Percentiles rank a stretch among this genome's conserved stretches.
These are phyloP conservation scores for Lathyrus tuberosus DNA, from an alignment of 306 rosid species.

Conservation along the genomic window DNA sequence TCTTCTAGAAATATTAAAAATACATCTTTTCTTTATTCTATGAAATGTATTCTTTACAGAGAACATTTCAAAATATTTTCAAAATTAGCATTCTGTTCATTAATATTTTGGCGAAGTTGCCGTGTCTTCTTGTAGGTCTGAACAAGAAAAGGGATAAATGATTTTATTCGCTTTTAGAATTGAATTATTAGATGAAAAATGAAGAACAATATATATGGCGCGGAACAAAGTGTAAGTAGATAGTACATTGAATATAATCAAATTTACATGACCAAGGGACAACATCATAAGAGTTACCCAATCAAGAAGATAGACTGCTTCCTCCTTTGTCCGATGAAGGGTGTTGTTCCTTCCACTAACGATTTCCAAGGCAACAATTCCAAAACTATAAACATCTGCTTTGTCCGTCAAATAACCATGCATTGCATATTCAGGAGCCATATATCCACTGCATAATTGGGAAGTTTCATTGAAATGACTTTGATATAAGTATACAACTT, in stretches of 20 bases:
- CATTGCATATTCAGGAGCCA: constrained; percentile 70
- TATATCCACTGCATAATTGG: constrained; percentile 39
- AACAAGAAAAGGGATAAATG: not conserved
- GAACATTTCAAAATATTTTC: not conserved
- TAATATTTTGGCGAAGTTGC: too few relatives aligned
- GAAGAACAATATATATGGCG: not conserved
- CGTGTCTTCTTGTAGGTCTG: too few relatives aligned
- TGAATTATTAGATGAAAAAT: not conserved
- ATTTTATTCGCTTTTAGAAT: not conserved
- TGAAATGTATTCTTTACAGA: not conserved
- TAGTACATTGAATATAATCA: not conserved
- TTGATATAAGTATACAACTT: constrained; percentile 16
- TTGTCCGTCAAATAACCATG: constrained; percentile 71
- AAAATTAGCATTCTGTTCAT: not conserved
- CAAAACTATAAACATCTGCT: constrained; percentile 80
- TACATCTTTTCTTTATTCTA: not conserved
- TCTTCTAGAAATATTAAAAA: not conserved
- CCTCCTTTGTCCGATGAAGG: constrained; percentile 38
- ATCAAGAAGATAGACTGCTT: constrained; percentile 44
- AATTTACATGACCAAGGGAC: not conserved
- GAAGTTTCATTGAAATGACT: not conserved
- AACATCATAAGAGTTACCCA: constrained; percentile 40
- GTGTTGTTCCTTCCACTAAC: constrained; percentile 52
- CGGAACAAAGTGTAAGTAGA: not conserved
- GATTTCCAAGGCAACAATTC: constrained; percentile 60